Evolutionary conservation across 1,284 basidiomycete species (phyloP).

Genomic region (Ceratobasidium sp.): DNA sequence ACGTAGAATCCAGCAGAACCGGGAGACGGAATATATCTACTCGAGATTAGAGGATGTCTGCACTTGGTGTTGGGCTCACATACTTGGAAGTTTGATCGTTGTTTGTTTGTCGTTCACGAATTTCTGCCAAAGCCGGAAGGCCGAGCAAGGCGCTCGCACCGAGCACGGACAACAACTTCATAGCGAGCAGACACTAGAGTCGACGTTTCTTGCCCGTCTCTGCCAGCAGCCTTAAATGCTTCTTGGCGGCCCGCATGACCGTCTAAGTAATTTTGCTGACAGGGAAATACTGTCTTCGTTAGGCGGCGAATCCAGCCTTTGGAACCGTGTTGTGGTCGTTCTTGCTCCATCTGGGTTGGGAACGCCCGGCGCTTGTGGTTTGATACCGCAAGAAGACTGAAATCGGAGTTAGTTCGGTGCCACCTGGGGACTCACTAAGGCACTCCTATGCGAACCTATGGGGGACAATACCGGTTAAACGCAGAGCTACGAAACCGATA

Average conservation of each 20-base stretch:
- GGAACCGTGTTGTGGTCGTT: background rate
- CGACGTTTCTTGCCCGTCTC: too few species aligned
- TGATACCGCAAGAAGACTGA: background rate
- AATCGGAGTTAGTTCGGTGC: too few species aligned
- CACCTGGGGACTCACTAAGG: too few species aligned
- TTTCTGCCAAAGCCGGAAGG: background rate
- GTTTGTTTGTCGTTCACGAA: constrained; percentile 1
- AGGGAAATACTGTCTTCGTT: background rate
- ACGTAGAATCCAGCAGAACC: constrained; percentile 55
- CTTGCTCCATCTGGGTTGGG: background rate
- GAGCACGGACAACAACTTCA: constrained; percentile 25
- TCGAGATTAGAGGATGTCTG: background rate
- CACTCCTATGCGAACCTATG: too few species aligned
- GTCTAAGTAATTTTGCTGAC: background rate
- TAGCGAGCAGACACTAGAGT: background rate
- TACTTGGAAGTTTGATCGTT: constrained; percentile 7
- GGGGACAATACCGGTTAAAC: too few species aligned
- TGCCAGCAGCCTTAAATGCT: background rate
- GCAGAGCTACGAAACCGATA: too few species aligned
- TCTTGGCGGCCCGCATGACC: background rate
- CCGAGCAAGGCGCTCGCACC: constrained; percentile 9
- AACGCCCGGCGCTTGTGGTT: background rate
- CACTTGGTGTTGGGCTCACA: background rate
- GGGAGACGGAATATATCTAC: constrained; percentile 36
- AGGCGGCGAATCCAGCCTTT: background rate